A percentile compares a stretch with the other conserved stretches of the same genome.
phyloP scores from a whole-genome alignment of 163 green algal species.

The Scenedesmus sp. region DNA sequence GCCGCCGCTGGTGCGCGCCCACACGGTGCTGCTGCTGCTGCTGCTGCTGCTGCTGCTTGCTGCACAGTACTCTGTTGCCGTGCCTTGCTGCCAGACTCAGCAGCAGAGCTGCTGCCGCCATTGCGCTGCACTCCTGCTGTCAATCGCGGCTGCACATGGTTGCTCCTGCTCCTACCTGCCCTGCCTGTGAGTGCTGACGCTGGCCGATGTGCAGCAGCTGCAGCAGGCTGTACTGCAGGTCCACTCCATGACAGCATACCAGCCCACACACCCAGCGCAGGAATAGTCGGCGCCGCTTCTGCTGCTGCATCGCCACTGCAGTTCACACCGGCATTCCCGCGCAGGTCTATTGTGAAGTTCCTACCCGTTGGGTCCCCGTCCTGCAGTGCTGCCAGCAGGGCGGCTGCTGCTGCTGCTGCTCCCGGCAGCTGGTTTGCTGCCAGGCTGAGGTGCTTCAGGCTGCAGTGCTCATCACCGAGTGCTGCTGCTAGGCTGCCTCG shows the following conservation, averaged over 20 bases:
- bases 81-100: not conserved
- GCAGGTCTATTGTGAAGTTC: conserved; percentile 1
- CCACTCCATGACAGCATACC: not conserved
- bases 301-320: not conserved
- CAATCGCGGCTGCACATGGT: not conserved
- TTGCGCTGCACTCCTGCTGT: not conserved
- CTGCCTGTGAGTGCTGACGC: not conserved
- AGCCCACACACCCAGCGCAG: not conserved
- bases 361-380: not conserved
- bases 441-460: not conserved
- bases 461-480: not conserved
- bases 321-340: not conserved
- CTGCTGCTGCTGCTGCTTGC: not conserved
- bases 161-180: not conserved
- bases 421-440: not conserved
- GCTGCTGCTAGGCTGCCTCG: not conserved
- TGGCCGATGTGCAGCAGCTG: not conserved
- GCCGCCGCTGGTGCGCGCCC: not conserved
- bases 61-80: not conserved
- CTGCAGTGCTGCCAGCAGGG: not conserved
- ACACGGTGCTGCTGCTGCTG: not conserved
- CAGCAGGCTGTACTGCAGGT: not conserved
- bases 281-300: not conserved
- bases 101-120: conserved; percentile 8
- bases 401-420: not conserved